Evolutionary conservation across 2,329 filamentous ascomycete species (phyloP), one percentile per base, ranked within the genome.

Genomic region (Proliferodiscus dingleyae): DNA sequence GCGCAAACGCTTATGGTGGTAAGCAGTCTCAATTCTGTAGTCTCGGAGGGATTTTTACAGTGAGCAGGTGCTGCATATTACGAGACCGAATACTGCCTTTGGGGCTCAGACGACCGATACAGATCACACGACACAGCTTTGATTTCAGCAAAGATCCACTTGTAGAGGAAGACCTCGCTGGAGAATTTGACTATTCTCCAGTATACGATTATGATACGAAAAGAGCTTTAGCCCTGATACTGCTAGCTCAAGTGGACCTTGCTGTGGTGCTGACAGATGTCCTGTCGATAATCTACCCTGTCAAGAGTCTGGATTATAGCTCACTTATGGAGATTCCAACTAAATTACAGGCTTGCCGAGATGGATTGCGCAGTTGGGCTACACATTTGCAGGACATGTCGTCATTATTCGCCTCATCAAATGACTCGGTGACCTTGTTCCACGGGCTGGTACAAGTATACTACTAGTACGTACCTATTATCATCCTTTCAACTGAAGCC

Each of bases 1-100:
- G 6, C 65, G 71, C 24, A 78, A 76, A 57, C 64, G 73, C 2
- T 59, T 78, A 6, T 77, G 74, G 74, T 78, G 74, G 74, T 74
- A 28, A 28, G 13, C 13, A 7, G 7, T 28, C 26, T 28, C 7
- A 13, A n/a, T n/a, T n/a, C 13, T 7, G 26, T 7, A 28, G 13
- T 28, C 13, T 13, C 26, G 7, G 26, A 13, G 26, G 26, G 13
- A 28, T 28, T 7, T 13, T 28, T 7, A 28, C 26, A 13, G 13
- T 28, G 7, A 13, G 13, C 7, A 28, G 26, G 26, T 28, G 72
- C 46, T 75, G 74, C 47, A 64, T 78, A 32, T 64, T 77, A 4
- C 70, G 75, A 9, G 74, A 77, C 55, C 67, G 73, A 30, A 71
- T 73, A 15, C 52, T 78, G 21, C 66, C 3, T n/a, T 63, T 78